Conservation (phyloP, 495 filamentous ascomycete genomes). For the Tuber magnatum region DNA sequence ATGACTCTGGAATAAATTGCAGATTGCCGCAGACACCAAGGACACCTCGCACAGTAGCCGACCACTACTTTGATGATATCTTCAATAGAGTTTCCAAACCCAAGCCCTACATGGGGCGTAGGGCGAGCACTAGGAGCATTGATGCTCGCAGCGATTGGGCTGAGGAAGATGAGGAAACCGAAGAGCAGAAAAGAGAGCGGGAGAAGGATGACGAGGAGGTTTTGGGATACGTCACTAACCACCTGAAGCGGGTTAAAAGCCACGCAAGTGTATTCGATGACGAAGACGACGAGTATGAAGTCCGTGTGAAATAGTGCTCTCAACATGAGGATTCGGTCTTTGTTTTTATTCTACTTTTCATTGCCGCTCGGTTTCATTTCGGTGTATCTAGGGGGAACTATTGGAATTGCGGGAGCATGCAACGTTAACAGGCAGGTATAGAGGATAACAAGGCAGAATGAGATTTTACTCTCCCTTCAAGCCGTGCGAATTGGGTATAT, state of each 20-base stretch:
- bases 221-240: slow-evolving; percentile 62
- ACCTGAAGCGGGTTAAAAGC: slow-evolving; percentile 58
- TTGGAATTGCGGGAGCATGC: neutral
- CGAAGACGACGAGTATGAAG: slow-evolving; percentile 55
- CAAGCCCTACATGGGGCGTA: slow-evolving; percentile 53
- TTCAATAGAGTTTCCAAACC: slow-evolving; percentile 53
- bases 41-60: slow-evolving; percentile 70
- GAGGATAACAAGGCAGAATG: neutral
- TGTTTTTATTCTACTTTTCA: neutral
- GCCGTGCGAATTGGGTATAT: neutral
- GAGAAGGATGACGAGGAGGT: slow-evolving; percentile 58
- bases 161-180: slow-evolving; percentile 44
- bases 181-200: slow-evolving; percentile 43
- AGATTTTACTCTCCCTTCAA: neutral
- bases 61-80: slow-evolving; percentile 92
- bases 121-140: slow-evolving; percentile 84
- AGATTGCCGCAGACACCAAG: slow-evolving; percentile 88
- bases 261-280: slow-evolving; percentile 49
- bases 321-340: neutral
- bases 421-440: neutral
- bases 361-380: neutral
- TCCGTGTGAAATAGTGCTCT: neutral
- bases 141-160: slow-evolving; percentile 71
- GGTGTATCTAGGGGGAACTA: neutral
- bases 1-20: slow-evolving; percentile 88